These are phyloP conservation scores for Triticum turgidum DNA, from an alignment of 176 grass and related monocot species.

Conservation along the genomic window DNA sequence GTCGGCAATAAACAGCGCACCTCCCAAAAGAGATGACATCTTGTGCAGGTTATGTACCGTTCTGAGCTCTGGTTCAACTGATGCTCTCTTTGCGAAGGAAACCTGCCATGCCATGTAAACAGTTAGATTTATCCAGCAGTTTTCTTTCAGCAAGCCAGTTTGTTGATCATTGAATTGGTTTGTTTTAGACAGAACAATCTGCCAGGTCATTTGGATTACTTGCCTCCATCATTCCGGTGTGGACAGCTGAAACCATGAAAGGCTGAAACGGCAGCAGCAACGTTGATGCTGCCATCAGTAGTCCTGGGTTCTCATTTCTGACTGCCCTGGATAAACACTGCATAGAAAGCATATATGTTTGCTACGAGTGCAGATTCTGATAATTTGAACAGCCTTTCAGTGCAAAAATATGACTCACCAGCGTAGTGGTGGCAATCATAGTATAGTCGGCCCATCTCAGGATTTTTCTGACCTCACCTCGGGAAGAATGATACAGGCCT, in stretches of 20 bases:
- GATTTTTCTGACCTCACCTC: conserved; percentile 61
- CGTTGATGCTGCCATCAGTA: conserved; percentile 77
- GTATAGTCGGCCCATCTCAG: conserved; percentile 92
- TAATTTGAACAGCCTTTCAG: not conserved
- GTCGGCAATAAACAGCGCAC: conserved; percentile 79
- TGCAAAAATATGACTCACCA: conserved; percentile 46
- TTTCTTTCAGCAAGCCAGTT: not conserved
- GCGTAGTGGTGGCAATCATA: conserved; percentile 74
- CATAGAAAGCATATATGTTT: not conserved
- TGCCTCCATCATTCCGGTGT: conserved; percentile 96
- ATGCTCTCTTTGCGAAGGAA: conserved; percentile 80
- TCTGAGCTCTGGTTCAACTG: conserved; percentile 70
- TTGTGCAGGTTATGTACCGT: conserved; percentile 89
- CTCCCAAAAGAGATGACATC: conserved; percentile 80
- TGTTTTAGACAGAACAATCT: not conserved
- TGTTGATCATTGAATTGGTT: not conserved
- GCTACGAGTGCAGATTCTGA: not conserved
- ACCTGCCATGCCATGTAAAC: conserved; percentile 48
- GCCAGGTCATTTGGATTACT: conserved; percentile 28
- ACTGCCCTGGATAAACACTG: conserved; percentile 89
- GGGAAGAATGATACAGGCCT: conserved; percentile 78
- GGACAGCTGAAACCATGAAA: conserved; percentile 88
- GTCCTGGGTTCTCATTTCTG: conserved; percentile 70
- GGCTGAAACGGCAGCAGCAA: conserved; percentile 90
- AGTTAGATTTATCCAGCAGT: not conserved